Percentiles rank a stretch among this genome's conserved stretches.
Evolutionary conservation across 306 rosid species (phyloP).

Genomic region (Oemleria cerasiformis): DNA sequence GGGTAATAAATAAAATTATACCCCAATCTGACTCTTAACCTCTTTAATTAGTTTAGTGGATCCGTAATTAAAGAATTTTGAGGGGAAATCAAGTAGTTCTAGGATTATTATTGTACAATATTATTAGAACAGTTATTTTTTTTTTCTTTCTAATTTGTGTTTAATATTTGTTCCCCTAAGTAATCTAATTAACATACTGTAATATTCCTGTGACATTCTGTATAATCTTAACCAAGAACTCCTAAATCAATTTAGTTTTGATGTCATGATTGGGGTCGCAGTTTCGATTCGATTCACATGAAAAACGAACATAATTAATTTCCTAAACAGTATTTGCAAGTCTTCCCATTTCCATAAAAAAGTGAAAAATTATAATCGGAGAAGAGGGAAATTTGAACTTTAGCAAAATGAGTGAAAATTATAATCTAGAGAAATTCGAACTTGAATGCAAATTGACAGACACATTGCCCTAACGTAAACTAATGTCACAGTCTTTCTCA

Average conservation of each 20-base stretch:
- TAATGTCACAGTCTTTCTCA: neutral
- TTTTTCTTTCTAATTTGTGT: neutral
- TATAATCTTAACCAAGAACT: neutral
- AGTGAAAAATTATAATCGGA: too few relatives aligned
- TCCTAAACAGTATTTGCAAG: neutral
- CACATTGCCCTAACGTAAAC: neutral
- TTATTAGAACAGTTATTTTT: neutral
- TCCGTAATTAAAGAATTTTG: neutral
- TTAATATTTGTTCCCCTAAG: neutral
- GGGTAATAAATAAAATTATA: constrained; percentile 71
- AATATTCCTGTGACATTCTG: neutral
- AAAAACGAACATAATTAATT: neutral
- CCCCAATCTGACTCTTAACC: constrained; percentile 47
- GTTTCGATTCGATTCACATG: neutral
- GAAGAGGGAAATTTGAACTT: too few relatives aligned
- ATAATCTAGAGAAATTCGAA: too few relatives aligned
- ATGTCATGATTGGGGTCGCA: neutral
- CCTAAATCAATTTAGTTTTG: neutral
- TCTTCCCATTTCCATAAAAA: neutral
- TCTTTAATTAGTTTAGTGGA: neutral
- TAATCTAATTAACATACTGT: constrained; percentile 21
- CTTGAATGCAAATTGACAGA: too few relatives aligned
- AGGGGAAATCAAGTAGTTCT: neutral
- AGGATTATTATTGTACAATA: neutral
- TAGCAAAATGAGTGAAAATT: too few relatives aligned